Evolutionary conservation across 768 basidiomycete species (phyloP).

Genomic region (Lactarius quietus): DNA sequence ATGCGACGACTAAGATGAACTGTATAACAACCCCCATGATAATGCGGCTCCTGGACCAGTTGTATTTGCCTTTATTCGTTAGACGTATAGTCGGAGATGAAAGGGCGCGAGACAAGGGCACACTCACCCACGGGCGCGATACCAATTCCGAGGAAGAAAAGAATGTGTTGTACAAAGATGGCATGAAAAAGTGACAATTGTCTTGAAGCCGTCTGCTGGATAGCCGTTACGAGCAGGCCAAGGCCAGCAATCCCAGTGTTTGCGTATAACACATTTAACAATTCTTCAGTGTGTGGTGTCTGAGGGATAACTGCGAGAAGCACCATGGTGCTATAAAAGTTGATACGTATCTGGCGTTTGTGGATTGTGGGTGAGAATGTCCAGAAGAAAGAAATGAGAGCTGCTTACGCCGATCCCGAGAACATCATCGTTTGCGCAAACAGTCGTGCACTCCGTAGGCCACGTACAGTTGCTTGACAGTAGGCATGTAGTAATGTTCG

Average conservation of each 20-base stretch:
- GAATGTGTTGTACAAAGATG: constrained; percentile 15
- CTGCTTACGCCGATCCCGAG: constrained; percentile 10
- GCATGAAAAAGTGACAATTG: constrained; percentile 17
- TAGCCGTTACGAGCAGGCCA: constrained; percentile 19
- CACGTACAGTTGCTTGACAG: no score
- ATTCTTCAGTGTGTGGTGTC: constrained; percentile 7
- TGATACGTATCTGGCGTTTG: constrained; percentile 18
- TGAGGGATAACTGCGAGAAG: constrained; percentile 12
- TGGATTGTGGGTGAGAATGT: neutral
- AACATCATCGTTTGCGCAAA: neutral
- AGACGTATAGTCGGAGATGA: neutral
- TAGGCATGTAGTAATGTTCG: neutral
- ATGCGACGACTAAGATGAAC: neutral
- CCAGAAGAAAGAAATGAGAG: neutral
- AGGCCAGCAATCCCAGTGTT: constrained; percentile 12
- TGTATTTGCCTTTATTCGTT: constrained; percentile 18
- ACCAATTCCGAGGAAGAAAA: constrained; percentile 21
- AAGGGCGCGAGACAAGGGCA: neutral
- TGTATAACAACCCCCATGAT: constrained; percentile 5
- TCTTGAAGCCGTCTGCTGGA: neutral
- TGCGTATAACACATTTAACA: constrained; percentile 1
- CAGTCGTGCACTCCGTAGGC: no score
- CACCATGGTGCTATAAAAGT: constrained; percentile 16
- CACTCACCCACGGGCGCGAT: constrained; percentile 11
- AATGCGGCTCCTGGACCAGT: constrained; percentile 13